Base-by-base conservation (phyloP, 495 filamentous ascomycete species). In the Penicillium macrosclerotiorum region DNA sequence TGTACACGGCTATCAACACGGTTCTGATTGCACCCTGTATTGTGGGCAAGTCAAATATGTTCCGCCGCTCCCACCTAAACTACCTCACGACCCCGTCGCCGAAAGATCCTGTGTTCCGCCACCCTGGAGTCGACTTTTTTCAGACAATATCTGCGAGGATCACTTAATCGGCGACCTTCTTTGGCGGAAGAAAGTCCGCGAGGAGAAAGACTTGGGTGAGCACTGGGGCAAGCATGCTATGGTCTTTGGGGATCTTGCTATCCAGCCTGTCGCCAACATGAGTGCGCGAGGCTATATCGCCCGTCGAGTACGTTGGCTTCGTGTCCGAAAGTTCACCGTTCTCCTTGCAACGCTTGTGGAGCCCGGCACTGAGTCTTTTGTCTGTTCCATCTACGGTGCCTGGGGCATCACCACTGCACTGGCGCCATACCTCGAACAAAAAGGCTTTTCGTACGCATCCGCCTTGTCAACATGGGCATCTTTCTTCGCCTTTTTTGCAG, bases 31-130 rank as follows among this genome's bases (percentile, higher is more conserved):
- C 93, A 0, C 91, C 94, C 5, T 97, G 94, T 65, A 88, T 94
- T 42, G 87, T 97, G 5, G 93, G 93, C 19, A 99, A 99, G 69
- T 94, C 88, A 42, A 97, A 93, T 68, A 95, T 99, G 87, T 97
- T 97, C 73, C 87, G 93, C 20, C 86, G 84, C 37, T 91, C 90
- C 0, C 92, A 99, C 57, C 81, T 99, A 19, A 78, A 89, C 58
- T 77, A 77, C 46, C 76, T 94, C 14, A 96, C 91, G n/a, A 60
- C 73, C 37, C 76, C 70, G 7, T 75, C 52, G 9, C 40, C 63
- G 1, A 52, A 38, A 7, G 44, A 62, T 22, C 47, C 57, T 18
- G 45, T 51, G 61, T 65, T 23, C 51, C 76, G 55, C 48, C 68
- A 51, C 60, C 77, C 79, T 1, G 91, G 92, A 0, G 83, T 97